These are phyloP conservation scores for Aspergillus egyptiacus DNA, from an alignment of 495 filamentous ascomycete species.

Conservation along the genomic window DNA sequence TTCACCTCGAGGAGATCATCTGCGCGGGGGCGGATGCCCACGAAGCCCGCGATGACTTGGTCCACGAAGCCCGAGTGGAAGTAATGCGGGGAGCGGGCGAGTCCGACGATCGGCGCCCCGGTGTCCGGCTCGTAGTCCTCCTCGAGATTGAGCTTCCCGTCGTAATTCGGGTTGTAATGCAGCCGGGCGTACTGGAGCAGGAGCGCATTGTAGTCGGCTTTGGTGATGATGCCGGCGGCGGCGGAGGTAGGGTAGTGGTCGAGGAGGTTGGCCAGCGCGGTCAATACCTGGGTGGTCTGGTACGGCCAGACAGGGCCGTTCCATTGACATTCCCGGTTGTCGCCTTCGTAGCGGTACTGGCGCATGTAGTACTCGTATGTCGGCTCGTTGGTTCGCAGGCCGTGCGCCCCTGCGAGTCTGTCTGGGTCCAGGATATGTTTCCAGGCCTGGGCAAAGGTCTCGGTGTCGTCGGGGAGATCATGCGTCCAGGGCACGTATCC, in stretches of 20 bases:
- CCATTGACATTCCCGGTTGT: constrained; percentile 26
- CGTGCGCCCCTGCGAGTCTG: constrained; percentile 21
- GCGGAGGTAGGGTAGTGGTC: constrained; percentile 25
- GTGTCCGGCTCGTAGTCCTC: constrained; percentile 28
- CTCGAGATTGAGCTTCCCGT: constrained; percentile 23
- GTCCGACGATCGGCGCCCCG: constrained; percentile 20
- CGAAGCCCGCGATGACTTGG: constrained; percentile 23
- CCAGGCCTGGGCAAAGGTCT: constrained; percentile 20
- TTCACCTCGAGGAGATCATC: constrained; percentile 27
- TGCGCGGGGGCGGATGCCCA: constrained; percentile 23
- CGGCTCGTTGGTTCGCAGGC: constrained; percentile 27
- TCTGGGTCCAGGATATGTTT: constrained; percentile 15
- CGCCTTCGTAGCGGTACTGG: constrained; percentile 24
- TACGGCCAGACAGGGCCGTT: constrained; percentile 30
- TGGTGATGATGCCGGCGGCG: constrained; percentile 10
- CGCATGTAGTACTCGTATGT: constrained; percentile 30
- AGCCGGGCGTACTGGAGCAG: constrained; percentile 24
- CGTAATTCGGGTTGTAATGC: constrained; percentile 23
- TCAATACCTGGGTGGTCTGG: constrained; percentile 25
- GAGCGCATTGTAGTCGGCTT: constrained; percentile 21
- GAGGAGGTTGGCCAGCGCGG: constrained; percentile 25
- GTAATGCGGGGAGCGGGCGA: constrained; percentile 25
- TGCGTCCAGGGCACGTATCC: constrained; percentile 30
- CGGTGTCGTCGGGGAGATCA: constrained; percentile 23
- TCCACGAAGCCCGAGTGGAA: constrained; percentile 31